Conservation (phyloP, 1,284 basidiomycete genomes). For the Ganoderma sinense region DNA sequence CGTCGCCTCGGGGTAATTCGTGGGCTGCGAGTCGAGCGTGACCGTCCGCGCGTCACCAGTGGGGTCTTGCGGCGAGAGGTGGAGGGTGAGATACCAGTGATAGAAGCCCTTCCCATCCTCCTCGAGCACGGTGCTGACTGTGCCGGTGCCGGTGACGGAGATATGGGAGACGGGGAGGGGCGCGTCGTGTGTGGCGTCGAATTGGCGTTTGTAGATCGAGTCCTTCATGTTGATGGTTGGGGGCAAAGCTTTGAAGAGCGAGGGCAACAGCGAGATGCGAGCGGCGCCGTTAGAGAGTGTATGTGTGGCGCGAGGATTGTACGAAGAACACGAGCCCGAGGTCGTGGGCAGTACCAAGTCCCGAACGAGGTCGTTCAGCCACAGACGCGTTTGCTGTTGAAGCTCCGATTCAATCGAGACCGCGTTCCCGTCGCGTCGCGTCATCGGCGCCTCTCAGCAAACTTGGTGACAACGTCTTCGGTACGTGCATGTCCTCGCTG, state of each 20-base stretch:
- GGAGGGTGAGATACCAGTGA: constrained; percentile 14
- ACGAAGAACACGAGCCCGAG: too few species aligned
- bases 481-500: background rate
- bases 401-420: background rate
- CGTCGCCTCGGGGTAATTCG: constrained; percentile 12
- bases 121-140: constrained; percentile 12
- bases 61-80: background rate
- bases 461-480: background rate
- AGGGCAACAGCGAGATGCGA: background rate
- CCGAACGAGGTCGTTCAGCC: background rate
- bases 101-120: constrained; percentile 2
- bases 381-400: background rate
- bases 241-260: background rate
- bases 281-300: background rate
- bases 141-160: constrained; percentile 14
- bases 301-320: background rate
- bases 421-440: background rate
- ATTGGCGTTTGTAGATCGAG: constrained; percentile 14
- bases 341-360: too few species aligned
- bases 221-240: constrained; percentile 4
- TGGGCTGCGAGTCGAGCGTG: constrained; percentile 16
- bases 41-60: background rate
- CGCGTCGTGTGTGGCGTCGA: constrained; percentile 4
- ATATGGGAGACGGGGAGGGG: constrained; percentile 1
- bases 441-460: background rate